Evolutionary conservation across 148 eudicot genomes (phyloP), one percentile per base, ranked within the genome.

Genomic region (Arbutus unedo): DNA sequence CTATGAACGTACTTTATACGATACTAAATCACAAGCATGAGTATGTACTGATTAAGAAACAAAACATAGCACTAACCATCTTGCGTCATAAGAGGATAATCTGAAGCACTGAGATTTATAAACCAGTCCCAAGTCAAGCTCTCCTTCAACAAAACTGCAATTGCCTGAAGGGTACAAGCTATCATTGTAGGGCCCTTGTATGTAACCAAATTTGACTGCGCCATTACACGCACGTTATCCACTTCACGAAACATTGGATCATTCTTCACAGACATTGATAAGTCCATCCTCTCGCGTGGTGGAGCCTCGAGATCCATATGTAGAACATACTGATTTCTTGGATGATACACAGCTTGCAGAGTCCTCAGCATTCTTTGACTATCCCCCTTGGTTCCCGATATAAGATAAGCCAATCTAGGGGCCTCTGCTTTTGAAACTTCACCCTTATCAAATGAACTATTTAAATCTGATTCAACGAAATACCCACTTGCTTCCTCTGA

Each of bases 221-320:
- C 91, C 97, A 96, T 93, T 7, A 96, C 94, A 23, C 91, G 91
- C 84, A 96, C 99, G 84, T 96, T 96, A 86, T 89, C 93, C 83
- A 96, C 94, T 83, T 90, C 89, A 50, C 80, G 89, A 83, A 96
- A 96, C 0, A 89, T 91, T 0, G 91, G 95, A 84, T 96, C 98
- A 84, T 82, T 87, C 82, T 93, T 93, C 50, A 94, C 93, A 6
- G 93, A 91, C 89, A 90, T 85, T 6, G 94, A 88, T 88, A 96
- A 90, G 80, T 96, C 88, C 81, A 96, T 78, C 83, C 99, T 90
- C 81, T 96, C 99, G 56, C 88, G 88, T 0, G 98, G 94, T n/a
- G 99, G 96, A 85, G 99, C 97, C 88, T 96, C 99, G 43, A 96
- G 93, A 89, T 96, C 99, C 92, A 96, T 87, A 85, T 96, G 99